These are phyloP conservation scores for Cutaneotrichosporon arboriforme DNA, from an alignment of 1,284 basidiomycete genomes.

Conservation along the genomic window DNA sequence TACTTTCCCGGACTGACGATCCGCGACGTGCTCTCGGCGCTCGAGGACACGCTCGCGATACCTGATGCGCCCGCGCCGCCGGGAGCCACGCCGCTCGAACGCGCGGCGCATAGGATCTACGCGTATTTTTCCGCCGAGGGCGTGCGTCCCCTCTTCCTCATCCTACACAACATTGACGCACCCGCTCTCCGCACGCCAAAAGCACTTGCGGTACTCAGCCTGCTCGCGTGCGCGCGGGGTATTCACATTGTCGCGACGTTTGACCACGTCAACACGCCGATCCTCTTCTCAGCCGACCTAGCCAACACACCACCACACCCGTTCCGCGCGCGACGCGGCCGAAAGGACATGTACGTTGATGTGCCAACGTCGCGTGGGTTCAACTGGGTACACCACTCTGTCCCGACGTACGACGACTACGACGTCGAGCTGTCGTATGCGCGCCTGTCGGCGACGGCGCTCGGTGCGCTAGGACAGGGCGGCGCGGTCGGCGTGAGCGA, in stretches of 20 bases:
- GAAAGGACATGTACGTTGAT: background rate
- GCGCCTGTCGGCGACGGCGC: slow-evolving; percentile 28
- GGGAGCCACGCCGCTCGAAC: slow-evolving; percentile 51
- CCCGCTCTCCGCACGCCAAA: slow-evolving; percentile 61
- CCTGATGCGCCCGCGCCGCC: slow-evolving; percentile 44
- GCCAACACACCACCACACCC: slow-evolving; percentile 32
- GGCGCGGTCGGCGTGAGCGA: slow-evolving; percentile 59
- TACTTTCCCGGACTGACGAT: slow-evolving; percentile 66
- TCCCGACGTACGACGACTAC: slow-evolving; percentile 75
- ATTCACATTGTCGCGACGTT: slow-evolving; percentile 77
- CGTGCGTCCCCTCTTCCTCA: slow-evolving; percentile 58
- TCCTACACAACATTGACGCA: slow-evolving; percentile 83
- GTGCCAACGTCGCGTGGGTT: slow-evolving; percentile 53
- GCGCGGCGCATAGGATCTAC: slow-evolving; percentile 60
- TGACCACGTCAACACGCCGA: slow-evolving; percentile 73
- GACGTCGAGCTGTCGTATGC: slow-evolving; percentile 63
- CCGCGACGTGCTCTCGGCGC: slow-evolving; percentile 63
- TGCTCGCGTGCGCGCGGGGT: slow-evolving; percentile 63
- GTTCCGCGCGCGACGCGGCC: background rate
- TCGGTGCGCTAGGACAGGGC: slow-evolving; percentile 14
- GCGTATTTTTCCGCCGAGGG: slow-evolving; percentile 54
- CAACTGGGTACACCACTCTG: slow-evolving; percentile 80
- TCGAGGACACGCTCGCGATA: slow-evolving; percentile 51
- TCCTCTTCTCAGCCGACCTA: slow-evolving; percentile 57
- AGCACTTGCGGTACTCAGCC: slow-evolving; percentile 55